Percentiles rank a stretch among this genome's conserved stretches.
These are phyloP conservation scores for Thelonectria olida DNA, from an alignment of 2,329 filamentous ascomycete species.

Conservation along the genomic window DNA sequence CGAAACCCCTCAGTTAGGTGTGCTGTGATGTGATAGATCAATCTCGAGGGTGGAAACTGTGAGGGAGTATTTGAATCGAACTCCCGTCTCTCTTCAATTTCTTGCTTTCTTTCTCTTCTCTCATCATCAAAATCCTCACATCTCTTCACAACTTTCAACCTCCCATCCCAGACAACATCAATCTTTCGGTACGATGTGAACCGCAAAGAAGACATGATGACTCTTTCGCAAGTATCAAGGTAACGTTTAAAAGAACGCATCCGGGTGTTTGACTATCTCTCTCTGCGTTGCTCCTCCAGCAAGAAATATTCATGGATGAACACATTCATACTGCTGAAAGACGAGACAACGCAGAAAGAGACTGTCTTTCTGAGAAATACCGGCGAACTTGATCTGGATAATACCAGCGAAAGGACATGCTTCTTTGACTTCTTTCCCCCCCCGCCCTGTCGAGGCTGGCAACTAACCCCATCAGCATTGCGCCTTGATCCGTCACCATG, in stretches of 20 bases:
- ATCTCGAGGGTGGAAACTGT: neutral
- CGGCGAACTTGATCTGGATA: slow-evolving; percentile 88
- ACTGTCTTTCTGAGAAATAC: slow-evolving; percentile 75
- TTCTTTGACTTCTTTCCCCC: slow-evolving; percentile 62
- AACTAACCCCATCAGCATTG: slow-evolving; percentile 59
- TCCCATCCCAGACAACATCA: neutral
- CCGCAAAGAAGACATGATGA: slow-evolving; percentile 33
- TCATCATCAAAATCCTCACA: neutral
- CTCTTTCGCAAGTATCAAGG: slow-evolving; percentile 51
- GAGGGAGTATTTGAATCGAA: slow-evolving; percentile 5
- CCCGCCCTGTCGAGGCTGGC: slow-evolving; percentile 41
- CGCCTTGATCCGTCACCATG: slow-evolving; percentile 65
- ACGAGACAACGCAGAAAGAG: slow-evolving; percentile 31
- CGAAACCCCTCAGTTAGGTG: slow-evolving; percentile 31
- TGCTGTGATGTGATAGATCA: neutral
- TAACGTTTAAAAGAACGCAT: slow-evolving; percentile 58
- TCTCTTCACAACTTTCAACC: neutral
- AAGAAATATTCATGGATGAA: neutral
- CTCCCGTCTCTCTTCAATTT: neutral
- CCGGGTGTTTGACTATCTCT: slow-evolving; percentile 53
- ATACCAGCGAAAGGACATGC: slow-evolving; percentile 90
- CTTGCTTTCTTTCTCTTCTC: neutral
- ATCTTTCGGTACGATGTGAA: slow-evolving; percentile 40
- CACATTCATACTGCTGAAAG: neutral
- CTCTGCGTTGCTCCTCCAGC: slow-evolving; percentile 11